These are phyloP conservation scores for Picea glauca DNA, from an alignment of 75 land plant species.

Conservation along the genomic window DNA sequence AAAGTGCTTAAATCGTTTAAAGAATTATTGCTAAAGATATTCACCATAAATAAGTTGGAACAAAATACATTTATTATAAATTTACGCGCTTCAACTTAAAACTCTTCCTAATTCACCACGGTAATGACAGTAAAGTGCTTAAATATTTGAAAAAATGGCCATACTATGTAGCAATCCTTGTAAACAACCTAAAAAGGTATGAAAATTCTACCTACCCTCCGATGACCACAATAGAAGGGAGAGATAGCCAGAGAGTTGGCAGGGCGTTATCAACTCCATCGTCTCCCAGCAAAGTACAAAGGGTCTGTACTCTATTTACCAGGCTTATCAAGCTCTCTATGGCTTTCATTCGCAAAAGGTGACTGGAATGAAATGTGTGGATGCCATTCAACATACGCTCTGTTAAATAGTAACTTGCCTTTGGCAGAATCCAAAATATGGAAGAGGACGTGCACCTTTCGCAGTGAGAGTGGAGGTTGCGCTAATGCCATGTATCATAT, in stretches of 20 bases:
- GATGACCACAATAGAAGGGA: slow-evolving; percentile 42
- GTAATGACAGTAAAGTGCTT: not conserved
- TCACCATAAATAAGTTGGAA: not conserved
- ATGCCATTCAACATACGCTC: no score
- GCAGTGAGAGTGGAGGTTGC: no score
- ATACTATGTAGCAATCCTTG: not conserved
- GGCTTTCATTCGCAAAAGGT: not conserved
- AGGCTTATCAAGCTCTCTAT: slow-evolving; percentile 40
- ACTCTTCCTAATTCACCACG: no score
- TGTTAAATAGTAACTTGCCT: no score
- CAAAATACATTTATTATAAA: not conserved
- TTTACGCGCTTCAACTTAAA: not conserved
- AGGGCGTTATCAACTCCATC: slow-evolving; percentile 34
- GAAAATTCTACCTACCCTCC: slow-evolving; percentile 31
- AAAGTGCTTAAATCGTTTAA: not conserved
- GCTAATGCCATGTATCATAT: no score
- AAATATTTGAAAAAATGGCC: not conserved
- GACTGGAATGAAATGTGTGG: no score
- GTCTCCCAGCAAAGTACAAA: slow-evolving; percentile 38
- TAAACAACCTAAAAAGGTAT: not conserved
- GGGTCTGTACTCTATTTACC: slow-evolving; percentile 38
- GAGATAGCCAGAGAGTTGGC: slow-evolving; percentile 34
- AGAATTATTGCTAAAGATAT: not conserved
- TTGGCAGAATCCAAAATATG: no score
- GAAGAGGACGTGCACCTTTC: no score